Evolutionary conservation across 345 rosid species (phyloP).

Genomic region (Gossypium raimondii): DNA sequence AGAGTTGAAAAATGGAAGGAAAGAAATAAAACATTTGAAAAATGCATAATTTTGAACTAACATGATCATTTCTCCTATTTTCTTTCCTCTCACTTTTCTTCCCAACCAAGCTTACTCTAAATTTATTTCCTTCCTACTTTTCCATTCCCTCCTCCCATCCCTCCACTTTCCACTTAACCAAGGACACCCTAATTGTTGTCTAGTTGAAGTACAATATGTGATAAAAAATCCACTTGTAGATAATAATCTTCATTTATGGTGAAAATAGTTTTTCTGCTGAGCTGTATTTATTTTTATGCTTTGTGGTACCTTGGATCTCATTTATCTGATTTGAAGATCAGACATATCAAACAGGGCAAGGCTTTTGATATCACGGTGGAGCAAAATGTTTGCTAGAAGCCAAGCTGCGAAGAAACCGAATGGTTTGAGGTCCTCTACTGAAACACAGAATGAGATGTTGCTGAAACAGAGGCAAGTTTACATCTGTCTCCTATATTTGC

Average conservation of each 20-base stretch:
- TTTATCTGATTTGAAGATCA: slow-evolving; percentile 97
- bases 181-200: background rate
- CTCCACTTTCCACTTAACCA: too few species aligned
- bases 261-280: background rate
- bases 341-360: slow-evolving; percentile 99
- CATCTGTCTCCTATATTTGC: slow-evolving; percentile 17
- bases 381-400: slow-evolving; percentile 71
- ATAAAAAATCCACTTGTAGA: background rate
- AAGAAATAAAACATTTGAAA: too few species aligned
- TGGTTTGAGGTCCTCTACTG: slow-evolving; percentile 49
- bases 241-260: background rate
- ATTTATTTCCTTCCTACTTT: too few species aligned
- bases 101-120: too few species aligned
- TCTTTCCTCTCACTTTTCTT: too few species aligned
- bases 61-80: too few species aligned
- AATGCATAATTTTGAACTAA: too few species aligned
- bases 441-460: slow-evolving; percentile 62
- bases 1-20: too few species aligned
- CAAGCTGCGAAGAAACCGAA: slow-evolving; percentile 68
- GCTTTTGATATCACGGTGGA: slow-evolving; percentile 82
- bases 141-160: too few species aligned
- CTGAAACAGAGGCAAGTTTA: slow-evolving; percentile 73
- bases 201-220: background rate
- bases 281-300: slow-evolving; percentile 12
- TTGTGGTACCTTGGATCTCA: slow-evolving; percentile 47